Conservation (phyloP, 306 rosid species). For the Cicer cuneatum region DNA sequence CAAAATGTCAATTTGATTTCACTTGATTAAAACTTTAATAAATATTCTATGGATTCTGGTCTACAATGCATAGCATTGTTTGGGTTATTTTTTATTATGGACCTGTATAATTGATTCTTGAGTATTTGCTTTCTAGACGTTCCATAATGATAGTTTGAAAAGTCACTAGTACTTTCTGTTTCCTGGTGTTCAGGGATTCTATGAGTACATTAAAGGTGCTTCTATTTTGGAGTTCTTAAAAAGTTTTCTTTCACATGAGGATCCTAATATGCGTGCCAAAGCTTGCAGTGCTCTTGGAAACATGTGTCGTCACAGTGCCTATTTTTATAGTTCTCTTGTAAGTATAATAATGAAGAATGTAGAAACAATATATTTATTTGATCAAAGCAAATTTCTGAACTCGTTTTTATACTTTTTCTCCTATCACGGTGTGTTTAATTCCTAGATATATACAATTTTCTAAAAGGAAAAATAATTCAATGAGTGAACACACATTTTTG, state of each 20-base stretch:
- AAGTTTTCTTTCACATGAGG: constrained; percentile 79
- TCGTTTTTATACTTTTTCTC: not conserved
- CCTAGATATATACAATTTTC: constrained; percentile 16
- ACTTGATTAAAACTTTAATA: not conserved
- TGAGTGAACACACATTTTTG: constrained; percentile 24
- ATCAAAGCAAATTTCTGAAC: constrained; percentile 28
- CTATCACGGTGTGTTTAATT: not conserved
- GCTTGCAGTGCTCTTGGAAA: constrained; percentile 97
- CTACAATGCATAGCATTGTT: not conserved
- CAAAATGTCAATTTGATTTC: constrained; percentile 30
- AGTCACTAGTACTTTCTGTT: constrained; percentile 17
- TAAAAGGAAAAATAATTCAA: not conserved
- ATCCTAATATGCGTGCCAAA: constrained; percentile 91
- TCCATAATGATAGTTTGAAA: constrained; percentile 1
- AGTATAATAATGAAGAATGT: constrained; percentile 23
- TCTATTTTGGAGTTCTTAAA: constrained; percentile 82
- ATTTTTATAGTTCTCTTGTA: constrained; percentile 76
- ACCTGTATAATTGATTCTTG: not conserved
- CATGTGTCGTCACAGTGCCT: constrained; percentile 95
- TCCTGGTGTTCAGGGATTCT: constrained; percentile 70
- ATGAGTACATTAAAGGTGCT: constrained; percentile 77
- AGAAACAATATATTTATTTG: not conserved
- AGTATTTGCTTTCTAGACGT: constrained; percentile 21
- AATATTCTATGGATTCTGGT: constrained; percentile 4
- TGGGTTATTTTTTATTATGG: constrained; percentile 20